Evolutionary conservation across 257 asterid genomes (phyloP).

Genomic region (Fraxinus excelsior): DNA sequence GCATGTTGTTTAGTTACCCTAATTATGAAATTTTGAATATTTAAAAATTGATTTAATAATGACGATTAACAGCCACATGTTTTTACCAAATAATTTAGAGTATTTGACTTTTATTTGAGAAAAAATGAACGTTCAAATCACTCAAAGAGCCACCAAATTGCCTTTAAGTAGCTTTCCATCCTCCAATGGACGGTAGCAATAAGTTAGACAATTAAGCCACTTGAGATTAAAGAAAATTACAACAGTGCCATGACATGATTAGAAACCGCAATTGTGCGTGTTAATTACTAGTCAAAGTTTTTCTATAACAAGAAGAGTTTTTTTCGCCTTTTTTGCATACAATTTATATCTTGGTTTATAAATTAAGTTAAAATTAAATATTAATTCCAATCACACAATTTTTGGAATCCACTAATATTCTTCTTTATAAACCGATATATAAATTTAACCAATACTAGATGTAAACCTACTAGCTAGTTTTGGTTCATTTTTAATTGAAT

Average conservation of each 20-base stretch:
- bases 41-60: neutral
- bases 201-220: neutral
- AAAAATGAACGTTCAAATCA: constrained; percentile 42
- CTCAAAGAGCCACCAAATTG: constrained; percentile 57
- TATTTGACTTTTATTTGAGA: neutral
- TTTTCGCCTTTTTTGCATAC: neutral
- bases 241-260: neutral
- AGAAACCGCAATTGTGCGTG: neutral
- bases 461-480: neutral
- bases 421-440: too few species aligned
- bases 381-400: too few species aligned
- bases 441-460: too few species aligned
- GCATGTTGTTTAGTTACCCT: neutral
- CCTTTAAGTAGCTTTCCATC: constrained; percentile 39
- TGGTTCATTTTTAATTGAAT: neutral
- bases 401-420: too few species aligned
- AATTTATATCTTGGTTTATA: too few species aligned
- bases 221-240: neutral
- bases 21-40: neutral
- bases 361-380: too few species aligned
- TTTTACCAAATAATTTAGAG: neutral
- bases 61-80: neutral
- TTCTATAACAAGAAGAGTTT: neutral
- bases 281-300: neutral
- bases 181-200: constrained; percentile 22